These are phyloP conservation scores for Hyphodiscus sp. DNA, from an alignment of 2,329 filamentous ascomycete genomes.

Conservation along the genomic window DNA sequence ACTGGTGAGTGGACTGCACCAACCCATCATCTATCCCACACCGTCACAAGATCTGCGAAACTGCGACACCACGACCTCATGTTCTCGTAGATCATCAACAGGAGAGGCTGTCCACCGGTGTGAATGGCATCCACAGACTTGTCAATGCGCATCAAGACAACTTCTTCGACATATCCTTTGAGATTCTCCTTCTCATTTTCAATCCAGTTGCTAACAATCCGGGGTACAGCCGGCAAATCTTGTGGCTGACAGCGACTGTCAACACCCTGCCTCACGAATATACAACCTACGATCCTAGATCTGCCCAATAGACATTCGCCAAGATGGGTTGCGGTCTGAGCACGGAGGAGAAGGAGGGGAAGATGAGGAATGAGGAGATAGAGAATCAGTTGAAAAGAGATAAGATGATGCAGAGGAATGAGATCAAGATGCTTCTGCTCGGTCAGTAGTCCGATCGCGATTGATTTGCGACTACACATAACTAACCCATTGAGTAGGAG, in stretches of 20 bases:
- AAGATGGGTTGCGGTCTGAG: slow-evolving; percentile 99
- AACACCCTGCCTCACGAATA: not conserved
- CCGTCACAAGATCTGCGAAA: slow-evolving; percentile 1
- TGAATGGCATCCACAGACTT: not conserved
- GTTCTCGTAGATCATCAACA: not conserved
- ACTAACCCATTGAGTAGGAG: slow-evolving; percentile 32
- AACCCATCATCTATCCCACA: slow-evolving; percentile 1
- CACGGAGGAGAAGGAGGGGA: slow-evolving; percentile 99
- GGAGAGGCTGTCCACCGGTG: not conserved
- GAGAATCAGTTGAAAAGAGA: slow-evolving; percentile 98
- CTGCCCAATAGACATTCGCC: slow-evolving; percentile 34
- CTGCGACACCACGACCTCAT: not conserved
- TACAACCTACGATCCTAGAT: slow-evolving; percentile 3
- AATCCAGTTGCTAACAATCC: not conserved
- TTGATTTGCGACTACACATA: not conserved
- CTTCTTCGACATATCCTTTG: not conserved
- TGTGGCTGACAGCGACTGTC: slow-evolving; percentile 8
- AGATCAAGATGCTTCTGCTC: slow-evolving; percentile 99
- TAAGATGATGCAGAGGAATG: slow-evolving; percentile 97
- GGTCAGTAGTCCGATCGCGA: slow-evolving; percentile 52
- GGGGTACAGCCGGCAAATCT: not conserved
- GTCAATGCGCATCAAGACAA: not conserved
- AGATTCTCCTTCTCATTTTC: not conserved
- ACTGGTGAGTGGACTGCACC: slow-evolving; percentile 1
- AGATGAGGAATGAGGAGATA: slow-evolving; percentile 99